Base-by-base conservation (phyloP, 306 rosid species). In the Quercus berberidifolia region DNA sequence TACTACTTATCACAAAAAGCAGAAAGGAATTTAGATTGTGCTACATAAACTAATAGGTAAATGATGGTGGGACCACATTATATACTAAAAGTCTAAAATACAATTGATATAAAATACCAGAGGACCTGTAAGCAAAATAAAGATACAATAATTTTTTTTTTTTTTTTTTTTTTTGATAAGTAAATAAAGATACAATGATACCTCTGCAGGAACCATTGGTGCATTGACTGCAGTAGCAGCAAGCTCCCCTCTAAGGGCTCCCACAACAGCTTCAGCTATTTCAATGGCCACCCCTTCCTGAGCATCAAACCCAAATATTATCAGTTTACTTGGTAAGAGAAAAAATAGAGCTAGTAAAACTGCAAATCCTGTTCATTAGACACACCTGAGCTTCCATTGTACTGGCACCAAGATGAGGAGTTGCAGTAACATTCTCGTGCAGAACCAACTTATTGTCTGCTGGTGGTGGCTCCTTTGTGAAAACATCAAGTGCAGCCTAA, bases 201-300 rank as follows among this genome's bases (percentile, higher is more conserved):
- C 99, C 99, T 96, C 98, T 2, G 99, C 93, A 54, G 99, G 89
- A 87, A 93, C 98, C 99, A 96, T 96, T 6, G 99, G 98, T 51
- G 99, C 99, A 88, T 96, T 96, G 82, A 96, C 99, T 6, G 99
- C 99, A 64, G 99, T 93, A 55, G 98, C 86, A 76, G 99, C 97
- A 87, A 96, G 97, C 91, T 93, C 99, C 60, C 99, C 99, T 80
- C 81, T 89, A 78, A 96, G 81, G 6, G 98, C 99, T 76, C 98
- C 98, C 43, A 93, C 92, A 3, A 96, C 98, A 72, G 99, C 99
- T 86, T 96, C 99, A 38, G 99, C 99, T 81, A 96, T 93, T 87
- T 96, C 99, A 78, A 93, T 90, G 54, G 99, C 98, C 74, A 96
- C 99, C 19, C 99, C 98, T 91, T 93, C 99, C 99, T 96, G 89